Evolutionary conservation across 768 basidiomycete genomes (phyloP).

Genomic region (Suillus subaureus): DNA sequence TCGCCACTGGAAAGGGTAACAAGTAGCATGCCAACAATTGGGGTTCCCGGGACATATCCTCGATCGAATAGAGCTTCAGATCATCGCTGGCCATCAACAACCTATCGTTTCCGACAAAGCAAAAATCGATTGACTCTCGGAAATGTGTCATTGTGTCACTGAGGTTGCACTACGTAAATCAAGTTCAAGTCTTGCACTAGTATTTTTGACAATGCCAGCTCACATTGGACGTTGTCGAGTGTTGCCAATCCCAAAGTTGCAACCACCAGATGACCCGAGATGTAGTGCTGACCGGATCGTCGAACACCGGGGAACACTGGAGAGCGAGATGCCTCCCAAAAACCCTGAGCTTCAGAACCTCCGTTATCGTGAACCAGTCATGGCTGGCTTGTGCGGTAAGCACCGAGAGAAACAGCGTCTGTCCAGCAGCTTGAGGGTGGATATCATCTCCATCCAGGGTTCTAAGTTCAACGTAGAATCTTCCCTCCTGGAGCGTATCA

Average conservation of each 20-base stretch:
- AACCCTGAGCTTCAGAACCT: background rate
- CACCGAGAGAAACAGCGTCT: background rate
- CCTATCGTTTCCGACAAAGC: constrained; percentile 4
- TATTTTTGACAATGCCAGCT: background rate
- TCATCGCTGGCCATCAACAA: background rate
- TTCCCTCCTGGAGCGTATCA: background rate
- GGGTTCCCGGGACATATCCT: background rate
- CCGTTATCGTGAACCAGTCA: background rate
- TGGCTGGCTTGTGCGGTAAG: background rate
- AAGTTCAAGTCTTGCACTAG: background rate
- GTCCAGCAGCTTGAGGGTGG: background rate
- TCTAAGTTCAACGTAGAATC: background rate
- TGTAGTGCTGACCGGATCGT: background rate
- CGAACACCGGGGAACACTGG: background rate
- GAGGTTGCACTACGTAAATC: constrained; percentile 1
- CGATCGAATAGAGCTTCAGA: background rate
- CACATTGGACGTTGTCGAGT: constrained; percentile 4
- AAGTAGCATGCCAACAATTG: constrained; percentile 2
- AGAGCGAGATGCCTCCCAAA: constrained; percentile 5
- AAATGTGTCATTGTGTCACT: background rate
- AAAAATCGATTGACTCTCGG: background rate
- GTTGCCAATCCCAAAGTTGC: constrained; percentile 11
- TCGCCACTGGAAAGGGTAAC: background rate
- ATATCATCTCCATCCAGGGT: background rate
- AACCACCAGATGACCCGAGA: background rate